Evolutionary conservation across 2,329 filamentous ascomycete genomes (phyloP).

Genomic region (Ascochyta viciae-villosae): DNA sequence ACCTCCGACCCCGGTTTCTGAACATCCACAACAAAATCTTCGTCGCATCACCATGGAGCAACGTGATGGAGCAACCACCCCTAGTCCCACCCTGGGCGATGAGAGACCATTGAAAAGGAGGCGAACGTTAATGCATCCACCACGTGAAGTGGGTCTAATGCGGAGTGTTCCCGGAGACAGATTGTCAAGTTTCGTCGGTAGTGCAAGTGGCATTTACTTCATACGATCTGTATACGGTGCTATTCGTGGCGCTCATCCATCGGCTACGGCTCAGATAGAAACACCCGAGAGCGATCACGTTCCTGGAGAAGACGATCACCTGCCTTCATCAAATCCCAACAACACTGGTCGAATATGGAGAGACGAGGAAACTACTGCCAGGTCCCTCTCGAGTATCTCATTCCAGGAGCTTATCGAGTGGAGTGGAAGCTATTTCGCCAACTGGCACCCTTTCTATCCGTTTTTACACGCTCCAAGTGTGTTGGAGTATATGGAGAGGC

Average conservation of each 20-base stretch:
- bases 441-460: constrained; percentile 65
- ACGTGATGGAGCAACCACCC: constrained; percentile 6
- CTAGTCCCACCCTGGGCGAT: neutral
- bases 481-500: constrained; percentile 55
- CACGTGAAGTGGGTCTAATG: constrained; percentile 60
- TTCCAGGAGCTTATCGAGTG: constrained; percentile 61
- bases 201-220: constrained; percentile 66
- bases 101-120: constrained; percentile 23
- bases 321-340: constrained; percentile 40
- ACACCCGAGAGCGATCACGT: constrained; percentile 53
- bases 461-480: constrained; percentile 63
- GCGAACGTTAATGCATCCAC: constrained; percentile 24
- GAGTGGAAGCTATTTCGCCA: constrained; percentile 63
- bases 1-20: neutral
- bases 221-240: constrained; percentile 63
- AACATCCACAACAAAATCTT: neutral
- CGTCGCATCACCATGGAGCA: constrained; percentile 14
- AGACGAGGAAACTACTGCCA: constrained; percentile 40
- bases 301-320: constrained; percentile 64
- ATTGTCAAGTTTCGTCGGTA: constrained; percentile 63
- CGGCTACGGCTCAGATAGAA: constrained; percentile 20
- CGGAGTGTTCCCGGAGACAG: constrained; percentile 56
- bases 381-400: constrained; percentile 24
- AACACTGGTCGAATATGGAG: constrained; percentile 33
- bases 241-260: constrained; percentile 46